Conservation (phyloP, 441 rosid species). For the Metrosideros polymorpha region DNA sequence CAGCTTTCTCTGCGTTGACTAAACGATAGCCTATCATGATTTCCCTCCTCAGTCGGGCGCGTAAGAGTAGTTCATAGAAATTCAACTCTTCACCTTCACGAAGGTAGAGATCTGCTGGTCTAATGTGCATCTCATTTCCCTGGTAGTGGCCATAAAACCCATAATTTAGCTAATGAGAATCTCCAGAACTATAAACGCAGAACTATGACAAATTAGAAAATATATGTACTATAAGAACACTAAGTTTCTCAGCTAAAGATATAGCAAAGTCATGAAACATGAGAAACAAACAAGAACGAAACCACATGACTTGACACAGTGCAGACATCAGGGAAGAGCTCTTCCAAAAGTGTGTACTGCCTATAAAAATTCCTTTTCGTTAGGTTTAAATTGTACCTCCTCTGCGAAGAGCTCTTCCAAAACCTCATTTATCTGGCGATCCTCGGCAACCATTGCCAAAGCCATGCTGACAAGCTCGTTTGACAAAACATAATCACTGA, state of each 20-base stretch:
- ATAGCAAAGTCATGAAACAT: neutral
- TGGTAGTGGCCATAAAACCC: conserved; percentile 4
- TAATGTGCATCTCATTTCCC: conserved; percentile 72
- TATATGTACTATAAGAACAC: neutral
- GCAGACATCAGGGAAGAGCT: neutral
- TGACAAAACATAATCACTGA: conserved; percentile 66
- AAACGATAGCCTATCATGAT: conserved; percentile 54
- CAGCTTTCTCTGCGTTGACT: conserved; percentile 46
- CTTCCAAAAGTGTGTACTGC: neutral
- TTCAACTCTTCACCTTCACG: conserved; percentile 54
- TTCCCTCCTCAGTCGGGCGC: conserved; percentile 55
- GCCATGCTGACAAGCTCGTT: conserved; percentile 86
- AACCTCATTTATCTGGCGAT: conserved; percentile 58
- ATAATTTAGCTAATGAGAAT: neutral
- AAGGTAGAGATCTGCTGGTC: conserved; percentile 54
- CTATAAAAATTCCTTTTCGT: neutral
- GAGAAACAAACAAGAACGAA: neutral
- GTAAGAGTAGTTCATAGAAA: conserved; percentile 48
- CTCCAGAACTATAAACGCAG: neutral
- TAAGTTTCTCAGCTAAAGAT: neutral
- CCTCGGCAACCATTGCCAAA: conserved; percentile 77
- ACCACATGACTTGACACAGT: neutral
- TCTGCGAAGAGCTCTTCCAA: conserved; percentile 70
- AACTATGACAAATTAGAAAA: neutral
- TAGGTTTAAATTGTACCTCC: conserved; percentile 34